phyloP scores from a whole-genome alignment of 805 yeast genomes.

The Candida ortonii region DNA sequence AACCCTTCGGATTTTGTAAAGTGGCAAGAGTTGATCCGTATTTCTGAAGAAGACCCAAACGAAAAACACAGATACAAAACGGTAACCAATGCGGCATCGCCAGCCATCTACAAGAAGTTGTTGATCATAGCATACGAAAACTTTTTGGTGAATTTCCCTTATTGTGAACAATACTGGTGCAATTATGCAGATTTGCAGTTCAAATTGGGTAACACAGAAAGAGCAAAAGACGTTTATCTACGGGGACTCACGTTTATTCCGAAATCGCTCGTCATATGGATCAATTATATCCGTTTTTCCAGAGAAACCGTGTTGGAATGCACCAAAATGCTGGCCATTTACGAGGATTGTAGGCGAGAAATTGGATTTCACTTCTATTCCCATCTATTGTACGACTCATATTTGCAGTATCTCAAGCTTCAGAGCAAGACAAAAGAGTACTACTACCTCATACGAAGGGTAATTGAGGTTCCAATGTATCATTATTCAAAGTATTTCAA shows the following conservation, averaged over 20 bases:
- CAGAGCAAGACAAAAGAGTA: conserved; percentile 31
- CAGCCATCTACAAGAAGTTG: conserved; percentile 28
- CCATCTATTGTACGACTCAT: conserved; percentile 49
- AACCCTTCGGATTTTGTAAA: conserved; percentile 34
- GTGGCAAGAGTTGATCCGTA: conserved; percentile 38
- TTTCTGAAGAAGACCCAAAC: conserved; percentile 31
- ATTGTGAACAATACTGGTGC: conserved; percentile 56
- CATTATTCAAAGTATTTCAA: conserved; percentile 49
- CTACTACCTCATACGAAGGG: conserved; percentile 42
- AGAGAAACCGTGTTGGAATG: conserved; percentile 31
- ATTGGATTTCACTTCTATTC: conserved; percentile 54
- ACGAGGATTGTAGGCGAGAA: conserved; percentile 45
- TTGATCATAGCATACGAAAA: conserved; percentile 41
- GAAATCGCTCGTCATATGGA: conserved; percentile 51
- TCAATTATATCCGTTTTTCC: conserved; percentile 42
- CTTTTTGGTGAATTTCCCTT: conserved; percentile 47
- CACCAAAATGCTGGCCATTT: conserved; percentile 34
- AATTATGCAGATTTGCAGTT: conserved; percentile 49
- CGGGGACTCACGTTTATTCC: conserved; percentile 40
- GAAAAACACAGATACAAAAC: conserved; percentile 6
- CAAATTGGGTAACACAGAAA: conserved; percentile 40
- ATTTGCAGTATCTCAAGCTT: conserved; percentile 40
- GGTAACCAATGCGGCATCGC: conserved; percentile 2
- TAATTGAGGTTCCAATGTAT: conserved; percentile 55
- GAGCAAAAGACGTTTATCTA: conserved; percentile 37